Evolutionary conservation across 441 rosid genomes (phyloP).

Genomic region (Populus trichocarpa): DNA sequence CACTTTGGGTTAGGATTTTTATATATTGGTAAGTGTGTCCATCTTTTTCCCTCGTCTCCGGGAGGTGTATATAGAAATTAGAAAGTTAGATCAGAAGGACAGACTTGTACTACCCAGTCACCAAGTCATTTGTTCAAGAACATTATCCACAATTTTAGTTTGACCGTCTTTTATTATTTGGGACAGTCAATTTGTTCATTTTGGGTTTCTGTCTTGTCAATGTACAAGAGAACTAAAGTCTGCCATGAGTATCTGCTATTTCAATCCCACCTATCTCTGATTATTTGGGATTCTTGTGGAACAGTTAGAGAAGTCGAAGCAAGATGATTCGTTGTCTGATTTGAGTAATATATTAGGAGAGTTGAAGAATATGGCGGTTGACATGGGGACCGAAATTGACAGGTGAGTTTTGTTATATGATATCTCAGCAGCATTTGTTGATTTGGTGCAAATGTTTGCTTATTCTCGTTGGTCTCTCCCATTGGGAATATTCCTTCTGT

Average conservation of each 20-base stretch:
- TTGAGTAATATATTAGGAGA: constrained; percentile 73
- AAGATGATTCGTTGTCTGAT: constrained; percentile 75
- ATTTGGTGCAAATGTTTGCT: background rate
- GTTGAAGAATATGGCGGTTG: constrained; percentile 80
- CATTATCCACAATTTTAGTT: background rate
- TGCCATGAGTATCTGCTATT: background rate
- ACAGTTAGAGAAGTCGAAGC: constrained; percentile 79
- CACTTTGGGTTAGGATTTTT: background rate
- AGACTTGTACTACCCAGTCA: background rate
- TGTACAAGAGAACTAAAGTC: background rate
- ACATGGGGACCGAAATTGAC: constrained; percentile 84
- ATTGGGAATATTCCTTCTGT: background rate
- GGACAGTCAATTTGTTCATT: background rate
- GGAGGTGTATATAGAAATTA: background rate
- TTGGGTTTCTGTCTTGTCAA: background rate
- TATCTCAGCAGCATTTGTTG: background rate
- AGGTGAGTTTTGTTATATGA: constrained; percentile 32
- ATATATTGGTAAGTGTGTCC: background rate
- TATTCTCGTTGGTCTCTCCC: background rate
- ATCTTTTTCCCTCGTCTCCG: background rate
- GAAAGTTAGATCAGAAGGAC: background rate
- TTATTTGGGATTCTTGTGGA: constrained; percentile 10
- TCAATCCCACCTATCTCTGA: background rate
- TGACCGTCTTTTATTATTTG: background rate
- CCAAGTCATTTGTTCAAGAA: background rate